Evolutionary conservation across 148 eudicot genomes (phyloP).

Genomic region (Salicornia ramosissima): DNA sequence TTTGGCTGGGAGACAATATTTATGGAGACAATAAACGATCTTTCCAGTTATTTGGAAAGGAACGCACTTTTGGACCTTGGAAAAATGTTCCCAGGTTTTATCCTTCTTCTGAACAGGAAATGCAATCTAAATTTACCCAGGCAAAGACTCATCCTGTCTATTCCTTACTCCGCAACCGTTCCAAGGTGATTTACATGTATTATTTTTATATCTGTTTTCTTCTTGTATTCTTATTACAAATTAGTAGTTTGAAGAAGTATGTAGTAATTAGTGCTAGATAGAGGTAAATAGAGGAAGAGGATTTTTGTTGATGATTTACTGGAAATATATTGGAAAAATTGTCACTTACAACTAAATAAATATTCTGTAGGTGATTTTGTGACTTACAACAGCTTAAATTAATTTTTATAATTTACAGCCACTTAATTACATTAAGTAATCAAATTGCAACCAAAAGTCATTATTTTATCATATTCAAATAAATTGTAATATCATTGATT

Average conservation of each 20-base stretch:
- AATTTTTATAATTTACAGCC: too few species aligned
- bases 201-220: background rate
- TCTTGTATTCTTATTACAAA: background rate
- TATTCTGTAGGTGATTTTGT: too few species aligned
- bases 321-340: background rate
- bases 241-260: background rate
- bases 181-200: slow-evolving; percentile 34
- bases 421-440: too few species aligned
- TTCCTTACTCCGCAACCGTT: slow-evolving; percentile 35
- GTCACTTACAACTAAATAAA: too few species aligned
- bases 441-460: too few species aligned
- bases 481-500: too few species aligned
- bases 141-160: slow-evolving; percentile 50
- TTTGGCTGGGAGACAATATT: slow-evolving; percentile 76
- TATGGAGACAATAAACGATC: slow-evolving; percentile 62
- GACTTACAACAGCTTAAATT: too few species aligned
- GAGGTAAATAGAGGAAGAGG: background rate
- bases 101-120: slow-evolving; percentile 53
- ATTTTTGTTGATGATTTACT: background rate
- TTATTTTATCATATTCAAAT: too few species aligned
- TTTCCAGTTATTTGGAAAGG: slow-evolving; percentile 48
- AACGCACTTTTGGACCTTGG: slow-evolving; percentile 75
- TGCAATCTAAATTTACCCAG: slow-evolving; percentile 43
- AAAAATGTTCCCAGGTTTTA: slow-evolving; percentile 57
- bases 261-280: too few species aligned